Evolutionary conservation across 2,329 filamentous ascomycete genomes (phyloP), one percentile per base, ranked within the genome.

Genomic region (Epichloe amarillans): DNA sequence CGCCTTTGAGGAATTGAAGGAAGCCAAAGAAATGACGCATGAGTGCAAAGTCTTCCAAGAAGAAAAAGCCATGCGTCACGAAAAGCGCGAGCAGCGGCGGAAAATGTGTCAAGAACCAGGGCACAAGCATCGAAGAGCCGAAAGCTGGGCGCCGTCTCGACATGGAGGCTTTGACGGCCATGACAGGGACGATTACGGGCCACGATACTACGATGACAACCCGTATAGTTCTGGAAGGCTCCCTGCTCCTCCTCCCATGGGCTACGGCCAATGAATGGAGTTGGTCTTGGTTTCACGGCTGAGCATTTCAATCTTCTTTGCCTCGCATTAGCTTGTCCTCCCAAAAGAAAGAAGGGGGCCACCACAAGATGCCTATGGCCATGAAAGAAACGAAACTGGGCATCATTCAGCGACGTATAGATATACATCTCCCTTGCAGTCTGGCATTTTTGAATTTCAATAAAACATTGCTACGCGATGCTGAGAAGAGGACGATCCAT

Each of bases 1-100:
- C 36, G 76, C 76, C 57, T 56, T 80, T 42, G 71, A 67, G 15
- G 76, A 79, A 61, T 64, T 80, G 61, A 78, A 80, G 63, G 73
- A 79, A 55, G 77, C 70, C 52, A 72, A 70, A 51, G 72, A 79
- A 54, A 60, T 73, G 63, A 62, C 63, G 41, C 67, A 75, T 44
- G 73, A 76, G 60, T 66, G 72, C 60, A 69, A 63, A 50, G 66
- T 72, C 54, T 80, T 74, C 66, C 65, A 73, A 51, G 54, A 68
- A 47, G 71, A 79, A 61, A 77, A 71, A 60, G 64, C 64, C 33
- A 64, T 64, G 48, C 75, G 77, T 17, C 76, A 77, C 56, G 64
- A 74, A 50, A 72, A 58, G 57, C 71, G 77, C 40, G 52, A 72
- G 30, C 65, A 75, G 57, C 66, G 54, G 50, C 56, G 59, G 50